Evolutionary conservation across 306 rosid genomes (phyloP), one percentile per base, ranked within the genome.

Genomic region (Malus domestica): DNA sequence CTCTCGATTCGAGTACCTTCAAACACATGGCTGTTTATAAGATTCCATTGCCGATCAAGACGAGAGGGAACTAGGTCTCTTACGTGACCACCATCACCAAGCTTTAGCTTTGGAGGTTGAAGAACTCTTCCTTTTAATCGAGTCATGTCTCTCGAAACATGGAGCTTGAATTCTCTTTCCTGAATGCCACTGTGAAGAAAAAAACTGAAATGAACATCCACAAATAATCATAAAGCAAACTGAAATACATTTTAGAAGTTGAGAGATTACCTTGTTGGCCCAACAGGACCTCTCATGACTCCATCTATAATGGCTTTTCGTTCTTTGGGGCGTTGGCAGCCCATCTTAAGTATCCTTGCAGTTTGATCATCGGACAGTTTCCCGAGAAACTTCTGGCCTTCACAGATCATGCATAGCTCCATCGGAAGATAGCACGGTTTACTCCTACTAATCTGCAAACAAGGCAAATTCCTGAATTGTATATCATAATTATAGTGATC

Each of bases 391-490:
- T 88, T 96, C 83, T 96, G 99, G 69, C 99, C 99, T 85, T 96
- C 97, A 77, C 98, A 96, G 51, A 96, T 90, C 85, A 90, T 83
- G 79, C 99, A 96, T 59, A 92, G 97, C 89, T 96, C 99, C 98
- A 96, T 92, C 49, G 99, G 99, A 74, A 96, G 99, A 87, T 96
- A 96, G 76, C 99, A 96, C 20, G 97, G 98, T 76, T 90, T 96
- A 23, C 98, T 90, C 84, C 97, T 87, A 71, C 96, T 89, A 77
- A 92, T 89, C 83, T 96, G 98, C 91, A 96, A 85, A 85, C 98
- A 96, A 44, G 99, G 99, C 75, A 92, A 76, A 64, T 92, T 92
- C 63, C 89, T 80, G 85, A 85, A 92, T 44, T 92, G 96, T 83
- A 96, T 88, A 35, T 92, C 99, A 81, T 96, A 92, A 79, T 90